phyloP scores from a whole-genome alignment of 2,329 filamentous ascomycete genomes.

The Arthrobotrys pseudoclavata region DNA sequence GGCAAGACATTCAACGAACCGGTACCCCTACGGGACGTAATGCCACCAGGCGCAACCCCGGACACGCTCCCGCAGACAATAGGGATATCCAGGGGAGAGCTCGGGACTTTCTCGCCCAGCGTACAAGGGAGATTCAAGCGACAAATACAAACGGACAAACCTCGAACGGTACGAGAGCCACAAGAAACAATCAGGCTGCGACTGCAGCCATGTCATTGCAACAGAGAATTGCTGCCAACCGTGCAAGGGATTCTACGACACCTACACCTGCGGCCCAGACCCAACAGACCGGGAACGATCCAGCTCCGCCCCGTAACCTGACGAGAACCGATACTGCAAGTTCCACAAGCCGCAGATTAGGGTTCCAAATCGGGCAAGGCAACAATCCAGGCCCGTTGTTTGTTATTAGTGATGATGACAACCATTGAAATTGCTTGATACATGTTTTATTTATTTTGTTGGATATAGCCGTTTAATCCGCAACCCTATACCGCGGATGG shows the following conservation, averaged over 20 bases:
- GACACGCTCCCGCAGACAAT: constrained; percentile 28
- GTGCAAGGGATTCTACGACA: constrained; percentile 38
- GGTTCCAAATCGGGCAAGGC: constrained; percentile 39
- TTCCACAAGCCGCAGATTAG: constrained; percentile 27
- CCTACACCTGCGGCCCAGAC: constrained; percentile 30
- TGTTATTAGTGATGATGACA: constrained; percentile 47
- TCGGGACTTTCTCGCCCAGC: constrained; percentile 38
- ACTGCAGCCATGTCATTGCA: constrained; percentile 23
- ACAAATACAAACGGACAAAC: constrained; percentile 10
- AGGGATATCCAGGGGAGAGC: constrained; percentile 42
- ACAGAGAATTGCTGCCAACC: constrained; percentile 25
- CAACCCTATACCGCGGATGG: neutral
- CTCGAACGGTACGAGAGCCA: constrained; percentile 12
- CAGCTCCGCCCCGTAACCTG: constrained; percentile 26
- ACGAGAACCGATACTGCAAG: constrained; percentile 44
- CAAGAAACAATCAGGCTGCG: constrained; percentile 13
- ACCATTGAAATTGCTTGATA: constrained; percentile 30
- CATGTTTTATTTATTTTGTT: constrained; percentile 1
- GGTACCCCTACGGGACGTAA: constrained; percentile 47
- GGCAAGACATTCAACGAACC: constrained; percentile 40
- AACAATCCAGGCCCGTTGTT: constrained; percentile 47
- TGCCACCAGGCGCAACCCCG: constrained; percentile 15
- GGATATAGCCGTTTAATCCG: neutral
- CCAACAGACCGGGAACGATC: constrained; percentile 25
- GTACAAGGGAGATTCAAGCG: constrained; percentile 24